Evolutionary conservation across 140 eudicot genomes (phyloP).

Genomic region (Flaveria floridana): DNA sequence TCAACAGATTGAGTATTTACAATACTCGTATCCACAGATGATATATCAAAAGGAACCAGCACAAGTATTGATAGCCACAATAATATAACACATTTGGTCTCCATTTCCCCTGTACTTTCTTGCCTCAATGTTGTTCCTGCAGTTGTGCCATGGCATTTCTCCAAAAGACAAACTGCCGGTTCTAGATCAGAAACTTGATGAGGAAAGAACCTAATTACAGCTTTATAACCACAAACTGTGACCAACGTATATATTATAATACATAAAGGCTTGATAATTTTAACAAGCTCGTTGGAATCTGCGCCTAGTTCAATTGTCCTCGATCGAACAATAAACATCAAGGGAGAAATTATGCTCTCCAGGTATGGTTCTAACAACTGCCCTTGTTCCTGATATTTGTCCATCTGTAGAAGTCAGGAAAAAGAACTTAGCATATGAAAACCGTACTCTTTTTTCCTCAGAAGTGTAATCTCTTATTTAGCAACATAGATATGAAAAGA

Average conservation of each 20-base stretch:
- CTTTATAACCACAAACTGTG: conserved; percentile 92
- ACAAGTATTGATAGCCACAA: conserved; percentile 93
- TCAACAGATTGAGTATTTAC: conserved; percentile 38
- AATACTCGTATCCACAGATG: conserved; percentile 92
- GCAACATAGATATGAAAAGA: neutral
- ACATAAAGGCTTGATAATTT: conserved; percentile 69
- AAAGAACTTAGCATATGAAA: neutral
- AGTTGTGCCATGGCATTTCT: conserved; percentile 64
- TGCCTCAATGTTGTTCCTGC: conserved; percentile 65
- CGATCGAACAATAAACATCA: conserved; percentile 77
- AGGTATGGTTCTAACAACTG: conserved; percentile 92
- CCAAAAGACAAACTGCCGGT: conserved; percentile 86
- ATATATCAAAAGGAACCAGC: conserved; percentile 90
- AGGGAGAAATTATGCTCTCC: conserved; percentile 83
- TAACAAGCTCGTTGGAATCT: conserved; percentile 61
- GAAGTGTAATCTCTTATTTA: conserved; percentile 9
- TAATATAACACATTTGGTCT: conserved; percentile 81
- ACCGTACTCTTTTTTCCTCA: neutral
- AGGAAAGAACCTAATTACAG: conserved; percentile 90
- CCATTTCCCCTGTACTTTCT: conserved; percentile 99
- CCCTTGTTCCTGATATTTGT: conserved; percentile 96
- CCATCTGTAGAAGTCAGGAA: conserved; percentile 57
- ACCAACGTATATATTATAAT: conserved; percentile 77
- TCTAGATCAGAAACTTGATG: conserved; percentile 98
- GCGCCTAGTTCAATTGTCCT: conserved; percentile 62